Conservation (phyloP, 2,329 filamentous ascomycete genomes). For the Teratosphaeria gauchensis region DNA sequence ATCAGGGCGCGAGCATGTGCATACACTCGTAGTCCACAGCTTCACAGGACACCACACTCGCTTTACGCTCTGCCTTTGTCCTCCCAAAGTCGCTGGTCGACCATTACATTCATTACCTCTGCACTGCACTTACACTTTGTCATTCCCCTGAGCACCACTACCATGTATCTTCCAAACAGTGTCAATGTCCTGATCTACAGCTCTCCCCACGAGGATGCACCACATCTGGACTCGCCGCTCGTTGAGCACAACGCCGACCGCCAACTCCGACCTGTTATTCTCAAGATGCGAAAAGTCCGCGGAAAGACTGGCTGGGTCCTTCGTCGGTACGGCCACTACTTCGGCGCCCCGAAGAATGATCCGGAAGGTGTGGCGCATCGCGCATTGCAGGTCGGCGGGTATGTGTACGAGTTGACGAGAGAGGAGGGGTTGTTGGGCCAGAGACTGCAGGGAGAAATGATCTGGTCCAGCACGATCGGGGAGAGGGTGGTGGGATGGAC, state of each 20-base stretch:
- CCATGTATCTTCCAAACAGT: neutral
- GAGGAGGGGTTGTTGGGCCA: constrained; percentile 1
- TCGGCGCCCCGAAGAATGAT: neutral
- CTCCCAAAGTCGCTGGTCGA: neutral
- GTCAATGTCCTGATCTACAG: neutral
- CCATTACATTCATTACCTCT: neutral
- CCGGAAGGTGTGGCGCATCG: neutral
- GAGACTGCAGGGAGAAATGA: neutral
- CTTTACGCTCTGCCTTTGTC: neutral
- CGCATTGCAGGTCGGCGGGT: neutral
- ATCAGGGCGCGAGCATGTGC: neutral
- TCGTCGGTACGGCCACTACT: neutral
- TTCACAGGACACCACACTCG: neutral
- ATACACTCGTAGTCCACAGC: neutral
- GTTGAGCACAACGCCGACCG: neutral
- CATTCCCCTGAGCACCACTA: neutral
- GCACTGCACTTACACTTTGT: neutral
- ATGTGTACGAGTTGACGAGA: neutral
- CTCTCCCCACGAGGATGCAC: neutral
- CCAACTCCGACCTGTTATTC: neutral
- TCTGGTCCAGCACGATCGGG: neutral
- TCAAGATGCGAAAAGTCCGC: constrained; percentile 1
- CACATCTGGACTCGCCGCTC: neutral
- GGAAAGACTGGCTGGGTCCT: neutral
- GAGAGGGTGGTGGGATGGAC: neutral